Evolutionary conservation across 768 basidiomycete species (phyloP), one percentile per base, ranked within the genome.

Genomic region (Podaxis pistillaris): DNA sequence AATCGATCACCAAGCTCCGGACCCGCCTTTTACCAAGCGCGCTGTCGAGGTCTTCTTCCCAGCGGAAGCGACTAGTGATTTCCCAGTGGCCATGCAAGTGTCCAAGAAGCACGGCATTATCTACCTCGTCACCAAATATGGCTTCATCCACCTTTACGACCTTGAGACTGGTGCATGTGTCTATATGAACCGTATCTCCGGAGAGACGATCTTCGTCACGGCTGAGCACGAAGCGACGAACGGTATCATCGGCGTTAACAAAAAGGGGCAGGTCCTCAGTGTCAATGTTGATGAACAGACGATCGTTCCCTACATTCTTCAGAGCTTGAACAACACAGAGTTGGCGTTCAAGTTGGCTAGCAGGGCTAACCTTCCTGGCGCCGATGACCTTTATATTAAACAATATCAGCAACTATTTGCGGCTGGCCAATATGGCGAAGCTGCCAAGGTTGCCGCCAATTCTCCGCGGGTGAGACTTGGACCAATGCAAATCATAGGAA

Each of bases 101-200:
- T 98, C 97, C 44, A 88, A 90, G 75, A 93, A 93, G 74, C 96
- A 97, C 75, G 96, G 97, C 38, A 94, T 99, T 75, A 80, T 97
- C 70, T 99, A 96, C 78, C 84, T 99, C 62, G 93, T 98, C 72
- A 98, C 97, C 60, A 99, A 99, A 75, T 98, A 94, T 73, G 97
- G 97, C 46, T 99, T 99, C 79, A 98, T 99, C 71, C 97, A 98
- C 75, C 84, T 99, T 13, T 99, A 99, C 76, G 97, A 99, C 76
- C 86, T 98, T 66, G 97, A 99, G 76, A 86, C 94, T 8, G 97
- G 96, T 62, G 89, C 93, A 49, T 98, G 97, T 78, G 87, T 99
- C 63, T 99, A 98, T 81, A 99, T 99, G 97, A 99, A 99, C 84
- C 91, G 97, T 67, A 99, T 99, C 73, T 95, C 93, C 47, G 96